phyloP scores from a whole-genome alignment of 441 rosid species.

The Gossypium aridum region DNA sequence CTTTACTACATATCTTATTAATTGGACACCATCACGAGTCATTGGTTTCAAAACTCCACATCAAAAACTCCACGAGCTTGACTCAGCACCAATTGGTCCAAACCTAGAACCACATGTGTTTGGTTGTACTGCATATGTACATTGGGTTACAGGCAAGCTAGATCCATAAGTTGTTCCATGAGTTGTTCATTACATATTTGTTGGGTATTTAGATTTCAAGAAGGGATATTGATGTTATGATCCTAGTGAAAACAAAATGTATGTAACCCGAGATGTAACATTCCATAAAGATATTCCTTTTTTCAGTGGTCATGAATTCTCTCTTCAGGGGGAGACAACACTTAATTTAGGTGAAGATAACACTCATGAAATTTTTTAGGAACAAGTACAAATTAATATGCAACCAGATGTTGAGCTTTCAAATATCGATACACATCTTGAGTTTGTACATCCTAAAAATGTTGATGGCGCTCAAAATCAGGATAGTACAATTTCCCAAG shows the following conservation, averaged over 20 bases:
- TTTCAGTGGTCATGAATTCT: background rate
- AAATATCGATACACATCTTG: background rate
- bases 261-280: background rate
- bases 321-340: background rate
- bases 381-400: background rate
- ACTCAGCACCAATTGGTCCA: background rate
- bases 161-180: no score
- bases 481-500: background rate
- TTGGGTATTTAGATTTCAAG: background rate
- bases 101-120: background rate
- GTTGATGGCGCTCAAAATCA: background rate
- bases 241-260: background rate
- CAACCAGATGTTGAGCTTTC: background rate
- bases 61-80: background rate
- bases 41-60: background rate
- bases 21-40: background rate
- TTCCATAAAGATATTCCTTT: background rate
- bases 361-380: background rate
- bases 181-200: background rate
- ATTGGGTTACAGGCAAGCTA: background rate
- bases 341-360: background rate
- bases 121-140: background rate
- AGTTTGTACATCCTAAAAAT: background rate
- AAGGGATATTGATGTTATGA: background rate
- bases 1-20: background rate